These are phyloP conservation scores for Xylaria sp. DNA, from an alignment of 495 filamentous ascomycete species.

Conservation along the genomic window DNA sequence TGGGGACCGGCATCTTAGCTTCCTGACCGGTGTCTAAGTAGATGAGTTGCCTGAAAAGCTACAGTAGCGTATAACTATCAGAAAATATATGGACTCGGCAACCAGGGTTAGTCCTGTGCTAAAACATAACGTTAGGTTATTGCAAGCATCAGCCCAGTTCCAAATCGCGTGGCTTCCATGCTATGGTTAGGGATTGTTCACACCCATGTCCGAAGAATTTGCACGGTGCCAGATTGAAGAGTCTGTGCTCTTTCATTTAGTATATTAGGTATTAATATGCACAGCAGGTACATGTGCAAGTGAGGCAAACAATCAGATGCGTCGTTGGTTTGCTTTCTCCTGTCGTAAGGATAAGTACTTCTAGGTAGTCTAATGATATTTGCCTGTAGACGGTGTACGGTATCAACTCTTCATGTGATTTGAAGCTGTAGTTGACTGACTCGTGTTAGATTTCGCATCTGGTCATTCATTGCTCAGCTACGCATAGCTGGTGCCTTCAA, in stretches of 20 bases:
- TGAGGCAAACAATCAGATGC: conserved; percentile 4
- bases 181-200: not conserved
- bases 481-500: not conserved
- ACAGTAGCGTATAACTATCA: not conserved
- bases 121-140: not conserved
- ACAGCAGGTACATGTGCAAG: not conserved
- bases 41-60: conserved; percentile 7
- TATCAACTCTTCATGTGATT: not conserved
- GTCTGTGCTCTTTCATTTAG: not conserved
- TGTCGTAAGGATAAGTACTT: not conserved
- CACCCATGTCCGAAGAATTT: not conserved
- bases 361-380: not conserved
- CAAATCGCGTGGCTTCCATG: not conserved
- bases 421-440: not conserved
- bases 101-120: not conserved
- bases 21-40: not conserved
- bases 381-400: not conserved
- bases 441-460: not conserved
- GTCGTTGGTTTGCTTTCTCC: not conserved
- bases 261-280: conserved; percentile 19
- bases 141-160: not conserved
- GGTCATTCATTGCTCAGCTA: not conserved
- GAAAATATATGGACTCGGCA: not conserved
- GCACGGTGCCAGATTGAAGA: conserved; percentile 5
- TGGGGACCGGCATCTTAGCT: not conserved